Evolutionary conservation across 164 flowering plant genomes (phyloP).

Genomic region (Warburgia ugandensis): DNA sequence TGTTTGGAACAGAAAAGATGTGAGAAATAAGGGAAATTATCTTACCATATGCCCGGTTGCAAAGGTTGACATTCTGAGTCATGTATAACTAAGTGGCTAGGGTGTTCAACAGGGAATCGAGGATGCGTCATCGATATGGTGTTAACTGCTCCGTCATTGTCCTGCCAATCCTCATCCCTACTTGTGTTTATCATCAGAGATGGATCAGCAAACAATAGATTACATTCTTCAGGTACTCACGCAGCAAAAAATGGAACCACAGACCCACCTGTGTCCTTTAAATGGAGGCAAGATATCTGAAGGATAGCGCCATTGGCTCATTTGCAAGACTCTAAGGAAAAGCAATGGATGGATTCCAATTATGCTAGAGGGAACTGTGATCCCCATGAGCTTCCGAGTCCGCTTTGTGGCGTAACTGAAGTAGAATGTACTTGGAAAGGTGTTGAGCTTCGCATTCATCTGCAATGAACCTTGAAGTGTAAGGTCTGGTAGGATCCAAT

Average conservation of each 20-base stretch:
- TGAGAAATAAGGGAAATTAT: no score
- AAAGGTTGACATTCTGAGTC: constrained; percentile 79
- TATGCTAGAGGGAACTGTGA: constrained; percentile 70
- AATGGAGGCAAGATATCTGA: constrained; percentile 68
- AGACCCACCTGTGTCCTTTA: constrained; percentile 80
- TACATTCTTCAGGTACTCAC: background rate
- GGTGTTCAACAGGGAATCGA: constrained; percentile 85
- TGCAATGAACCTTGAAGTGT: constrained; percentile 80
- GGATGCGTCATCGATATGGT: constrained; percentile 97
- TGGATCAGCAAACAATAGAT: background rate
- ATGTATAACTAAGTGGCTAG: constrained; percentile 45
- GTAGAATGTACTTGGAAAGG: constrained; percentile 84
- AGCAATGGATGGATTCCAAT: constrained; percentile 78
- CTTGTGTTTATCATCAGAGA: constrained; percentile 1
- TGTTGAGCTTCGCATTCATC: constrained; percentile 50
- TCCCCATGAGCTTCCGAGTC: constrained; percentile 65
- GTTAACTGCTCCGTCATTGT: constrained; percentile 96
- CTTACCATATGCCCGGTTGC: constrained; percentile 95
- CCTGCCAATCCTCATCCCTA: constrained; percentile 99
- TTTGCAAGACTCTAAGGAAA: constrained; percentile 76
- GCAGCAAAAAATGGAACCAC: background rate
- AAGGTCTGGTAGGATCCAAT: constrained; percentile 98
- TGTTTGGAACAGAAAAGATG: no score
- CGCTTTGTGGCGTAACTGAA: constrained; percentile 94
- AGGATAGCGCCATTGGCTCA: constrained; percentile 85